phyloP scores from a whole-genome alignment of 139 green algal genomes.

The Tetradesmus obliquus region DNA sequence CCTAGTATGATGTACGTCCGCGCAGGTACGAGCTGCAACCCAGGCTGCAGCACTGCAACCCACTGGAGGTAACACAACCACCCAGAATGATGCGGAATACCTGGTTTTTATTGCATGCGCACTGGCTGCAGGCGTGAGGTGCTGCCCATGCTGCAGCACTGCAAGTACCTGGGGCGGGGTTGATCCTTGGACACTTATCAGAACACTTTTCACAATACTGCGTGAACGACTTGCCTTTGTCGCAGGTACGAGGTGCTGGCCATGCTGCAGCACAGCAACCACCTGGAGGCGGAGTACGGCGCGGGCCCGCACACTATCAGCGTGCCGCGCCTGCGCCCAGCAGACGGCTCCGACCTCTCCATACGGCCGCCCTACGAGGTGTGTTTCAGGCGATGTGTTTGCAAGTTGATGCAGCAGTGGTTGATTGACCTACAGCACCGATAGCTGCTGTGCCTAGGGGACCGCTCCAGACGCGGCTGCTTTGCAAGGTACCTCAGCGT shows the following conservation, averaged over 20 bases:
- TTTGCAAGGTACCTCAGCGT: no score
- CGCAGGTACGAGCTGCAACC: slow-evolving; percentile 65
- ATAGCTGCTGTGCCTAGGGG: slow-evolving; percentile 29
- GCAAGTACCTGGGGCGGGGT: no score
- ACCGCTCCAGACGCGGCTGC: neutral
- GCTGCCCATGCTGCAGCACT: no score
- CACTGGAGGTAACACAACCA: slow-evolving; percentile 60
- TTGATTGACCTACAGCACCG: no score
- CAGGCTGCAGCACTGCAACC: slow-evolving; percentile 73
- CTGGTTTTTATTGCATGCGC: no score
- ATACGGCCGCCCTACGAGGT: slow-evolving; percentile 52
- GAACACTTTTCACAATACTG: no score
- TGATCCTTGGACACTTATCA: no score
- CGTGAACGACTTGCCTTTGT: neutral
- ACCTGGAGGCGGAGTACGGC: slow-evolving; percentile 75
- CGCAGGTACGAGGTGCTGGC: slow-evolving; percentile 67
- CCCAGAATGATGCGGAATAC: no score
- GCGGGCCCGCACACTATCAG: slow-evolving; percentile 77
- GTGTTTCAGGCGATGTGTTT: neutral
- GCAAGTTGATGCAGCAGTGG: slow-evolving; percentile 19
- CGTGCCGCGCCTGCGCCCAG: slow-evolving; percentile 78
- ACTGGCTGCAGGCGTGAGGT: no score
- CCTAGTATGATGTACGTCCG: no score
- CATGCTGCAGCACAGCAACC: slow-evolving; percentile 74
- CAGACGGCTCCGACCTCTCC: slow-evolving; percentile 70